Conservation (phyloP, 495 filamentous ascomycete species). For the Talaromyces liani region DNA sequence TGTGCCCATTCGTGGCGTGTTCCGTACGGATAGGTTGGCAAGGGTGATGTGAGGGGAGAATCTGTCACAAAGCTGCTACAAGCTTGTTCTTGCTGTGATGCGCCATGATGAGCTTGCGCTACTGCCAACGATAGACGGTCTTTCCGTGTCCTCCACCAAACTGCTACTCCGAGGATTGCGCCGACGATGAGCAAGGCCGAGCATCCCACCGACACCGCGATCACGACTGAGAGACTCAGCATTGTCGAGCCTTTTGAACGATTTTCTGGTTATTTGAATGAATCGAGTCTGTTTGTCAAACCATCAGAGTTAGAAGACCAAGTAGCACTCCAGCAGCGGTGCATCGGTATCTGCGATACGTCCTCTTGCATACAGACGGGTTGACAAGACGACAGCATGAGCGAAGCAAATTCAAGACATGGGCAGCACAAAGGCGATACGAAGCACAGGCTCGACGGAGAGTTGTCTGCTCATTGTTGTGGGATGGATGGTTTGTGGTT, state of each 20-base stretch:
- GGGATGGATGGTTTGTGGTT: neutral
- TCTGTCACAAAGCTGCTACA: conserved; percentile 7
- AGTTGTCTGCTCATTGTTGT: neutral
- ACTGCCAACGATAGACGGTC: conserved; percentile 27
- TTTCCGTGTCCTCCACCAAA: conserved; percentile 35
- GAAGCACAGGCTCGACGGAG: neutral
- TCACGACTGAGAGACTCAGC: conserved; percentile 27
- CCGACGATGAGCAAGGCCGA: conserved; percentile 31
- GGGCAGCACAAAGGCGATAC: neutral
- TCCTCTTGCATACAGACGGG: neutral
- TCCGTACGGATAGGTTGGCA: conserved; percentile 7
- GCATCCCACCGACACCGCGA: conserved; percentile 36
- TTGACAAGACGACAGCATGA: neutral
- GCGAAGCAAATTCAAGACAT: neutral
- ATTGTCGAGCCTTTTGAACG: conserved; percentile 18
- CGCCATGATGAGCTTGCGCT: conserved; percentile 16
- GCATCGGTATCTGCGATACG: neutral
- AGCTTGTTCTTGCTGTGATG: conserved; percentile 1
- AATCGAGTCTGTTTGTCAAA: neutral
- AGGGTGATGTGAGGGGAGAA: conserved; percentile 1
- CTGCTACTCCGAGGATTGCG: conserved; percentile 25
- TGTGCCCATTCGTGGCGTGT: conserved; percentile 5
- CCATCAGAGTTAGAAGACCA: neutral
- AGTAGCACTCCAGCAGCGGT: neutral
- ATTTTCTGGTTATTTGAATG: neutral